Evolutionary conservation across 306 rosid species (phyloP).

Genomic region (Lathyrus aphaca): DNA sequence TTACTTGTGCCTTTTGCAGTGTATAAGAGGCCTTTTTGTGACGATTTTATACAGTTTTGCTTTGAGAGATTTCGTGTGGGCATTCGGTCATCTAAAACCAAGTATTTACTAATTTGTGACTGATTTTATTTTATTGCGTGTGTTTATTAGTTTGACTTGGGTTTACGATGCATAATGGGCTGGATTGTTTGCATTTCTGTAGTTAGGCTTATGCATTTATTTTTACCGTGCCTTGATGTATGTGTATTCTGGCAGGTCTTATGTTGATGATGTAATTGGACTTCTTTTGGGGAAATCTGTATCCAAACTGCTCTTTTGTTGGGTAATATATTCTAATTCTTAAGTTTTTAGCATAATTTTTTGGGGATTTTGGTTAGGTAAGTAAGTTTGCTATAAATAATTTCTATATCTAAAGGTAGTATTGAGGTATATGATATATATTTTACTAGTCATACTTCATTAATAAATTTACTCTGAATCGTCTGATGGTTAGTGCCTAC

Average conservation of each 20-base stretch:
- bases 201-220: constrained; percentile 26
- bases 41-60: constrained; percentile 76
- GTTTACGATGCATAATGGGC: constrained; percentile 31
- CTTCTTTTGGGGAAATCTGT: constrained; percentile 60
- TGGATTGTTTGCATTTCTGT: constrained; percentile 16
- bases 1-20: constrained; percentile 54
- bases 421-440: neutral
- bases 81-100: constrained; percentile 87
- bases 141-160: constrained; percentile 24
- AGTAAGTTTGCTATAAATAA: constrained; percentile 22
- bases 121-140: constrained; percentile 34
- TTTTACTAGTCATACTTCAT: constrained; percentile 26
- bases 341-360: constrained; percentile 16
- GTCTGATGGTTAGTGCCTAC: constrained; percentile 19
- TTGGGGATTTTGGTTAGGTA: constrained; percentile 27
- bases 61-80: constrained; percentile 83
- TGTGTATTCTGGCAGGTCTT: constrained; percentile 54
- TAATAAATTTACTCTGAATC: constrained; percentile 10
- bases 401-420: constrained; percentile 26
- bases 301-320: constrained; percentile 70
- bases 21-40: constrained; percentile 91
- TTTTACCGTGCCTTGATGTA: constrained; percentile 25
- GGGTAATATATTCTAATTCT: constrained; percentile 62
- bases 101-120: constrained; percentile 55
- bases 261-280: constrained; percentile 52